Evolutionary conservation across 306 rosid species (phyloP).

Genomic region (Sophora flavescens): DNA sequence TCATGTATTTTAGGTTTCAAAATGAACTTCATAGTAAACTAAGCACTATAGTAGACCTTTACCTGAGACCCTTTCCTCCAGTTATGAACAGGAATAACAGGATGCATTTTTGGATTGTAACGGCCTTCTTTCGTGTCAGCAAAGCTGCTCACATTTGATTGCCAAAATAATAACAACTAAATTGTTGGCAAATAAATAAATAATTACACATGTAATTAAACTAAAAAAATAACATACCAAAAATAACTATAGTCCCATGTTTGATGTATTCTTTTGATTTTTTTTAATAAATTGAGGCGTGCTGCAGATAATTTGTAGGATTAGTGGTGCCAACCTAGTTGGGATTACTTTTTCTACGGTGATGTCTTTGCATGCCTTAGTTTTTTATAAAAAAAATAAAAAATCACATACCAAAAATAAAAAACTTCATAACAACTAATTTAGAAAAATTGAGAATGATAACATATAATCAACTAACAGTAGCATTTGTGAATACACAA

Average conservation of each 20-base stretch:
- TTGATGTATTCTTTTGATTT: too few relatives aligned
- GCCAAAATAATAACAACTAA: constrained; percentile 33
- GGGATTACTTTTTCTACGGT: too few relatives aligned
- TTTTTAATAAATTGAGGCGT: too few relatives aligned
- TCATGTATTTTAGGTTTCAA: constrained; percentile 33
- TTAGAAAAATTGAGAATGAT: not conserved
- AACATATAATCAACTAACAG: constrained; percentile 3
- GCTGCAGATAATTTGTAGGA: too few relatives aligned
- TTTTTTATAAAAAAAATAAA: too few relatives aligned
- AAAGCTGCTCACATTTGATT: constrained; percentile 66
- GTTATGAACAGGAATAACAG: constrained; percentile 82
- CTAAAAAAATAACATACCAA: too few relatives aligned
- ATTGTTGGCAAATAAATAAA: constrained; percentile 26
- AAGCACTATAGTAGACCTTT: constrained; percentile 24
- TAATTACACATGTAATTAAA: not conserved
- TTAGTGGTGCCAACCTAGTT: too few relatives aligned
- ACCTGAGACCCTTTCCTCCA: constrained; percentile 99
- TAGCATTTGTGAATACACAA: not conserved
- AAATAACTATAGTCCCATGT: too few relatives aligned
- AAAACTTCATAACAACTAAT: not conserved
- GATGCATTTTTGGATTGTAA: constrained; percentile 93
- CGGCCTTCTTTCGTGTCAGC: constrained; percentile 97
- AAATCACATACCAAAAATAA: too few relatives aligned
- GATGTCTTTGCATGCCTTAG: too few relatives aligned
- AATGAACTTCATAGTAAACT: constrained; percentile 36